phyloP scores from a whole-genome alignment of 306 rosid species.

The Dryas drummondii region DNA sequence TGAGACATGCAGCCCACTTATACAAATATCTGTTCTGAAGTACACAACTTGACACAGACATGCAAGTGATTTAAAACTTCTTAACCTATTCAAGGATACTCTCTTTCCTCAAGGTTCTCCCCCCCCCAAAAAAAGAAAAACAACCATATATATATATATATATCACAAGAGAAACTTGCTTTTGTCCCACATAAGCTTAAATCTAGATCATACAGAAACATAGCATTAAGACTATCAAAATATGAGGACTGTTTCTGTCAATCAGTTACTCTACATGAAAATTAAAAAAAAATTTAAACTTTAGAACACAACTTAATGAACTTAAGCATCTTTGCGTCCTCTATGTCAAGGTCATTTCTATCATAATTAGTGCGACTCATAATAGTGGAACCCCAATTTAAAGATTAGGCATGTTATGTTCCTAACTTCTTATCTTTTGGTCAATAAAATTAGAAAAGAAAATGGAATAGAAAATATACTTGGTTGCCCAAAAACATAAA shows the following conservation, averaged over 20 bases:
- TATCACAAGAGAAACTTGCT: neutral
- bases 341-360: neutral
- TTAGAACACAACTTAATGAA: neutral
- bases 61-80: neutral
- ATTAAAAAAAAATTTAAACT: neutral
- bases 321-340: neutral
- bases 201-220: neutral
- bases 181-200: neutral
- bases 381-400: neutral
- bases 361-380: neutral
- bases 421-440: neutral
- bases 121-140: neutral
- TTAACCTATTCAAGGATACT: neutral
- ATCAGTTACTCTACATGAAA: neutral
- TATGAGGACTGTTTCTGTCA: neutral
- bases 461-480: neutral
- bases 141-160: neutral
- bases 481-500: neutral
- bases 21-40: neutral
- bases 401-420: neutral
- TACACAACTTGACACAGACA: constrained; percentile 1
- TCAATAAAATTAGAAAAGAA: neutral
- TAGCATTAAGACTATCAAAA: neutral
- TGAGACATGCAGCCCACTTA: neutral
- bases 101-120: neutral